Conservation (phyloP, 768 basidiomycete genomes). For the Leccinum ochraceum region DNA sequence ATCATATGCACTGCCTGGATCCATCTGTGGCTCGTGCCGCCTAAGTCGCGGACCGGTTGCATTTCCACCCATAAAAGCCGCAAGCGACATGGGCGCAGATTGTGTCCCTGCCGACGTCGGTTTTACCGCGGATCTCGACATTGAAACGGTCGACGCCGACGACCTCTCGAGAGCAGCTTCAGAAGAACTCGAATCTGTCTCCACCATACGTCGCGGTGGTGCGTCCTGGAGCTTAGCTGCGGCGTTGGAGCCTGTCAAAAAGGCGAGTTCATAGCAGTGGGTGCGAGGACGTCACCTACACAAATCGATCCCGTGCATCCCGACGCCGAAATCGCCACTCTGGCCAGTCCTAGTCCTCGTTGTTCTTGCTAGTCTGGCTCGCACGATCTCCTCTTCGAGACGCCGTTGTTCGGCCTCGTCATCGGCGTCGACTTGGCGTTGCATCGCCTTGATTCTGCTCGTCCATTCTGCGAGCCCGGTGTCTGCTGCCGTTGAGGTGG, state of each 20-base stretch:
- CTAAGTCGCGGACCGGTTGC: slow-evolving; percentile 75
- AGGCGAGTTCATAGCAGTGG: neutral
- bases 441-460: slow-evolving; percentile 75
- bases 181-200: slow-evolving; percentile 13
- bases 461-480: slow-evolving; percentile 80
- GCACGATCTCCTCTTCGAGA: slow-evolving; percentile 56
- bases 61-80: slow-evolving; percentile 79
- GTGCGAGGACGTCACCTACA: slow-evolving; percentile 25
- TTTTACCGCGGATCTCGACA: slow-evolving; percentile 19
- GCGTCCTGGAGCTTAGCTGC: slow-evolving; percentile 28
- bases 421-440: slow-evolving; percentile 78
- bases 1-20: slow-evolving; percentile 66
- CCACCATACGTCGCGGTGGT: slow-evolving; percentile 3
- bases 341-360: slow-evolving; percentile 38
- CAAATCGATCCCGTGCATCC: slow-evolving; percentile 36
- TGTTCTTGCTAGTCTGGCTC: slow-evolving; percentile 47
- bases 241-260: slow-evolving; percentile 5
- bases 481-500: slow-evolving; percentile 42
- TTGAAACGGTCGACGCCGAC: slow-evolving; percentile 1
- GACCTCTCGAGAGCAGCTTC: slow-evolving; percentile 7
- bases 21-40: slow-evolving; percentile 68
- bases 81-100: slow-evolving; percentile 64
- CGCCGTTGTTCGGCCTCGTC: slow-evolving; percentile 76
- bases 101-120: slow-evolving; percentile 21
- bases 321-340: slow-evolving; percentile 40